Evolutionary conservation across 176 grass and related monocot species (phyloP).

Genomic region (Saccharum spontaneum): DNA sequence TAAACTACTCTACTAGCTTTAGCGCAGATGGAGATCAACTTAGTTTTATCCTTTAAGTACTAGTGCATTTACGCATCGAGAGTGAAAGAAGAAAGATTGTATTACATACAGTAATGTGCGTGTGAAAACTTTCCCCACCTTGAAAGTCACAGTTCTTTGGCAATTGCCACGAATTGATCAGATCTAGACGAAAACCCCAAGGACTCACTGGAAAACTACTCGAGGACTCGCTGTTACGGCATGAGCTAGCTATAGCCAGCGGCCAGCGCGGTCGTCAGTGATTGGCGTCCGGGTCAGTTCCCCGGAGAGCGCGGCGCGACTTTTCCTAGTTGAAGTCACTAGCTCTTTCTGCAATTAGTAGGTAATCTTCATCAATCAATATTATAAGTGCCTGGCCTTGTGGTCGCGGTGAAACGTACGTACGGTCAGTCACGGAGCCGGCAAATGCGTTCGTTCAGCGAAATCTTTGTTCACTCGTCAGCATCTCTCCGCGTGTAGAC

Average conservation of each 20-base stretch:
- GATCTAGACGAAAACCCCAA: neutral
- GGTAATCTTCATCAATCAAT: too few relatives aligned
- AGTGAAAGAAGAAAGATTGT: too few relatives aligned
- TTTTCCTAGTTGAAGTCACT: neutral
- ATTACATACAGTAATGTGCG: too few relatives aligned
- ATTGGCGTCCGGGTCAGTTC: neutral
- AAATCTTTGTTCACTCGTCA: neutral
- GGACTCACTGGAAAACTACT: neutral
- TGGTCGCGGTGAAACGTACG: neutral
- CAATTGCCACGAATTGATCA: neutral
- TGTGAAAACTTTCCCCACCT: too few relatives aligned
- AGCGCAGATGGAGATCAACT: neutral
- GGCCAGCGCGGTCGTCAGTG: neutral
- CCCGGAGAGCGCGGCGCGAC: neutral
- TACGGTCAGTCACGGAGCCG: neutral
- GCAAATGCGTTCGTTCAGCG: neutral
- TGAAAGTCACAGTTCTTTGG: too few relatives aligned
- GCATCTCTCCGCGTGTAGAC: conserved; percentile 35
- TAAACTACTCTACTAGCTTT: too few relatives aligned
- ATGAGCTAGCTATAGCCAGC: neutral
- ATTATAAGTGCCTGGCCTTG: too few relatives aligned
- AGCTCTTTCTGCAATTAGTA: too few relatives aligned
- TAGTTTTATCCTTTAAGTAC: neutral
- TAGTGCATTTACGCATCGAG: too few relatives aligned
- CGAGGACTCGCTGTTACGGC: neutral